Conservation (phyloP, 352 stramenopile genomes). For the Globisporangium parvum region DNA sequence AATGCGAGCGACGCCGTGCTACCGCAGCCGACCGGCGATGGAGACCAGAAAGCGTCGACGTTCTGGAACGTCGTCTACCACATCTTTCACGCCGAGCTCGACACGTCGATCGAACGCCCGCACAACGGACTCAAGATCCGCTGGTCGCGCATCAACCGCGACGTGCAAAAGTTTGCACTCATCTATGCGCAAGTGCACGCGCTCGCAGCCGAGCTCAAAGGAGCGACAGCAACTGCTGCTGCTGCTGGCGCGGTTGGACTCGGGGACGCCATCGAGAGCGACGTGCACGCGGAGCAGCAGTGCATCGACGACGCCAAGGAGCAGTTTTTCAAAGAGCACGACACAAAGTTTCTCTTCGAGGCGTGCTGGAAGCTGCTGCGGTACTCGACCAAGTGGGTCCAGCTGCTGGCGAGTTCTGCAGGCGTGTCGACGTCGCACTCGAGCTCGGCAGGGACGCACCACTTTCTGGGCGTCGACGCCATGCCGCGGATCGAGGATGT, state of each 20-base stretch:
- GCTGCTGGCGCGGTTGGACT: not conserved
- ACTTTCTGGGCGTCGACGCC: conserved; percentile 9
- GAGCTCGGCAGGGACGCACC: not conserved
- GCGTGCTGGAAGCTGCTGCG: conserved; percentile 63
- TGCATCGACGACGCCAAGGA: conserved; percentile 51
- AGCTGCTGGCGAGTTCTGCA: conserved; percentile 43
- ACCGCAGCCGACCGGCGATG: conserved; percentile 21
- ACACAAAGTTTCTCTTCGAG: conserved; percentile 64
- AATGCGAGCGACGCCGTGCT: conserved; percentile 41
- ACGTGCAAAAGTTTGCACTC: conserved; percentile 66
- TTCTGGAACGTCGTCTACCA: conserved; percentile 66
- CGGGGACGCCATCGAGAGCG: conserved; percentile 5
- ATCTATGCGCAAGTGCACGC: conserved; percentile 37
- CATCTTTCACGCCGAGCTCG: conserved; percentile 61
- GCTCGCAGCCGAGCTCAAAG: conserved; percentile 2
- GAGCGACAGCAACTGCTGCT: not conserved
- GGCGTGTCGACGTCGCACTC: conserved; percentile 16
- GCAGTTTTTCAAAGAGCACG: conserved; percentile 40
- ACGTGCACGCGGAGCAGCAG: conserved; percentile 31
- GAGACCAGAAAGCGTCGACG: conserved; percentile 44
- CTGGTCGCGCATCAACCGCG: conserved; percentile 75
- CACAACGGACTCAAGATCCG: conserved; percentile 75
- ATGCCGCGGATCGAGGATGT: conserved; percentile 9
- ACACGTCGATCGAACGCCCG: conserved; percentile 49
- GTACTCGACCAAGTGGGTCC: conserved; percentile 55